Evolutionary conservation across 768 basidiomycete genomes (phyloP), one percentile per base, ranked within the genome.

Genomic region (Suillus plorans): DNA sequence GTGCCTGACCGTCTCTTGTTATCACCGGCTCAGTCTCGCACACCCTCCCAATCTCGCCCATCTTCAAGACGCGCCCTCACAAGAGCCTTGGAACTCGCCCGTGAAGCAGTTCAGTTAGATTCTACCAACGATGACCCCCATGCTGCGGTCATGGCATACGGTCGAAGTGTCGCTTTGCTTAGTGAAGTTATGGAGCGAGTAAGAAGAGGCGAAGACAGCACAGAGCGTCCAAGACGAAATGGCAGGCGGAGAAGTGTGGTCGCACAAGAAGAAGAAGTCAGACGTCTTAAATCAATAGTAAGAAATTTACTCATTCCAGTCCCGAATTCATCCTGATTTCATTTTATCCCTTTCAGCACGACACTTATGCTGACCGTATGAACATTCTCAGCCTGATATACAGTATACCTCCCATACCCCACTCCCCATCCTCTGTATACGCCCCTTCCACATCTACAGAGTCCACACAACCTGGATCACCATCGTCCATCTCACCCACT

Each of bases 351-450:
- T 61, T 67, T 49, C 74, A 95, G 94, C 95, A 96, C 73, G 95
- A 97, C 76, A 96, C 95, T 10, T 97, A 97, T 76, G 93, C 92
- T 64, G 93, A 97, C 76, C 87, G 95, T 60, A 94, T 97, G 90
- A 91, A 92, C 72, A 95, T 96, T 72, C 84, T 97, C 63, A 92
- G 91, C 70, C 83, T 92, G 68, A 94, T 94, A 67, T 95, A 95
- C 80, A 90, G 87, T 75, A 93, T 95, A 75, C 91, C 91, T 31
- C 84, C 90, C 52, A 84, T 87, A 52, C 89, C 89, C 25, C 86
- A 90, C 71, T 82, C 90, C 13, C 84, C 86, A 34, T 75, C 86
- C 18, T 82, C 85, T 8, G 70, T 82, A 59, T 85, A 85, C 74
- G 74, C 81, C 62, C 68, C 72, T 28, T 77, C 81, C 47, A 77